Evolutionary conservation across 2,329 filamentous ascomycete species (phyloP).

Genomic region (Cercospora zeae-maydis): DNA sequence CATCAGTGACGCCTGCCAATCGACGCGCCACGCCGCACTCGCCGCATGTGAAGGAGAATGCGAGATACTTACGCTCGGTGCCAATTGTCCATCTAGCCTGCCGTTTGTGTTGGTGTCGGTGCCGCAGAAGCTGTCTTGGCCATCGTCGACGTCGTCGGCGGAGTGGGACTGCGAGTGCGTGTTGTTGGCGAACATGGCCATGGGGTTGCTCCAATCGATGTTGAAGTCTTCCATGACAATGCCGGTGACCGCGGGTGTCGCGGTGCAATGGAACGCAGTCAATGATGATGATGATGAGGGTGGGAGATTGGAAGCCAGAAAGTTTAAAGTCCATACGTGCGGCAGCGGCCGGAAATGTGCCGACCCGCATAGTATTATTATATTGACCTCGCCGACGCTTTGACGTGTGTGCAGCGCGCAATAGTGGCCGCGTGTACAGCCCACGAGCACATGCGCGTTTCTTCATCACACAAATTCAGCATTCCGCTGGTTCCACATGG

Average conservation of each 20-base stretch:
- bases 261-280: not conserved
- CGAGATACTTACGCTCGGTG: constrained; percentile 20
- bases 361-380: not conserved
- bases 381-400: not conserved
- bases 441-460: not conserved
- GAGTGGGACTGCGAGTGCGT: constrained; percentile 11
- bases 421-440: not conserved
- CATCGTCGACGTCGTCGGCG: constrained; percentile 22
- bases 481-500: not conserved
- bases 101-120: constrained; percentile 10
- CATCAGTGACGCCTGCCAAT: not conserved
- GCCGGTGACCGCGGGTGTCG: not conserved
- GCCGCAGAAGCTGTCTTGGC: constrained; percentile 27
- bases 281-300: not conserved
- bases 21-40: not conserved
- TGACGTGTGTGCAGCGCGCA: not conserved
- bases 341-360: not conserved
- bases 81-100: constrained; percentile 11
- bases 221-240: constrained; percentile 7
- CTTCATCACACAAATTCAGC: not conserved
- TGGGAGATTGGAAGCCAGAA: not conserved
- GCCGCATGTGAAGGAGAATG: not conserved
- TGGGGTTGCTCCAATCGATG: constrained; percentile 27
- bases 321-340: not conserved
- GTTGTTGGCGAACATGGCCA: constrained; percentile 20